Percentiles rank a stretch among this genome's conserved stretches.
Evolutionary conservation across 768 basidiomycete species (phyloP).

Genomic region (Boletus vinaceobasis): DNA sequence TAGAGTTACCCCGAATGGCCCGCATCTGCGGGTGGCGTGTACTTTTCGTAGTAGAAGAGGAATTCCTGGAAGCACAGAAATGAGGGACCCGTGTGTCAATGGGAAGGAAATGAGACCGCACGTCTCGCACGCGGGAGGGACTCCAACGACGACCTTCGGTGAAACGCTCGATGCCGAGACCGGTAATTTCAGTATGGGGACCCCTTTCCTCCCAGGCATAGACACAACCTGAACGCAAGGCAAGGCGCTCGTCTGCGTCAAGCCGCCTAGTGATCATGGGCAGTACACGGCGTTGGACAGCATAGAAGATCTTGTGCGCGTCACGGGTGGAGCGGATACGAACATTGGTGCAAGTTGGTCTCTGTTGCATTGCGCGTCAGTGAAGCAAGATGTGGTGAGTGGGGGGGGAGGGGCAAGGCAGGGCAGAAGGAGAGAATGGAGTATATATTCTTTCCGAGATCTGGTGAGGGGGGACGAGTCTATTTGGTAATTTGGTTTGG

Average conservation of each 20-base stretch:
- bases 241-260: conserved; percentile 70
- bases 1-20: conserved; percentile 40
- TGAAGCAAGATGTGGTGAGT: conserved; percentile 9
- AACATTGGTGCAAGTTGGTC: conserved; percentile 64
- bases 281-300: conserved; percentile 57
- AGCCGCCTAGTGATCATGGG: conserved; percentile 75
- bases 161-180: conserved; percentile 80
- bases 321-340: conserved; percentile 76
- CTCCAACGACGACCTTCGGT: conserved; percentile 84
- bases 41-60: conserved; percentile 81
- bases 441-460: conserved; percentile 35
- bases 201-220: conserved; percentile 74
- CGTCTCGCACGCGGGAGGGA: conserved; percentile 79
- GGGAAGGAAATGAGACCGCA: conserved; percentile 33
- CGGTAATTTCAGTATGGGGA: conserved; percentile 70
- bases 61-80: conserved; percentile 57
- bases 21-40: conserved; percentile 45
- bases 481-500: conserved; percentile 33
- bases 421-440: conserved; percentile 18
- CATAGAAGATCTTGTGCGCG: conserved; percentile 79
- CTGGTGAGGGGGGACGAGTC: conserved; percentile 22
- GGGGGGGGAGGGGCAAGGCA: conserved; percentile 7
- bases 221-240: conserved; percentile 43
- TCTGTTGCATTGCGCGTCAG: conserved; percentile 48
- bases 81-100: conserved; percentile 8